phyloP scores from a whole-genome alignment of 495 filamentous ascomycete genomes.

The Penicillium parvum region DNA sequence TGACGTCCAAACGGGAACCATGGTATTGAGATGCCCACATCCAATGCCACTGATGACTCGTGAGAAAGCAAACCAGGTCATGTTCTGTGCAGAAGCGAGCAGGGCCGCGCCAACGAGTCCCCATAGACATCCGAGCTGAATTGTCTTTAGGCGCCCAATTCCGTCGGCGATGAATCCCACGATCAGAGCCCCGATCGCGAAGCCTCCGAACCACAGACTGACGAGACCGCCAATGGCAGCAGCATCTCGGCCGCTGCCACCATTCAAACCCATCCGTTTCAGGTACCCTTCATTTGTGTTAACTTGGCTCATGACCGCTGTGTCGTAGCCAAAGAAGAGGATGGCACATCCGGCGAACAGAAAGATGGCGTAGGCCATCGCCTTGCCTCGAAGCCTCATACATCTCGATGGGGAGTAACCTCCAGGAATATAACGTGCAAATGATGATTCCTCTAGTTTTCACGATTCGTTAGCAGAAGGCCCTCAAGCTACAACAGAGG shows the following conservation, averaged over 20 bases:
- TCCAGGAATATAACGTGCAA: slow-evolving; percentile 19
- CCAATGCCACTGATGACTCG: slow-evolving; percentile 49
- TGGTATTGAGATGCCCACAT: slow-evolving; percentile 40
- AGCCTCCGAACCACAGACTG: slow-evolving; percentile 25
- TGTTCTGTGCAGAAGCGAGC: slow-evolving; percentile 39
- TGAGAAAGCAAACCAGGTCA: slow-evolving; percentile 44
- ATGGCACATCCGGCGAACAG: slow-evolving; percentile 23
- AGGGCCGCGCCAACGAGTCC: slow-evolving; percentile 43
- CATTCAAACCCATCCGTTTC: slow-evolving; percentile 18
- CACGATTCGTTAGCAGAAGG: not conserved
- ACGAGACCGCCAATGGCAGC: slow-evolving; percentile 26
- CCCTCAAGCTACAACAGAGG: not conserved
- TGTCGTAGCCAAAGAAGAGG: slow-evolving; percentile 38
- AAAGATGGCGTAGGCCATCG: slow-evolving; percentile 22
- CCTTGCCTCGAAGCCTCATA: slow-evolving; percentile 15
- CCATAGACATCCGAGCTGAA: slow-evolving; percentile 43
- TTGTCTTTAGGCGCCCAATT: slow-evolving; percentile 43
- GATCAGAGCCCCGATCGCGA: slow-evolving; percentile 18
- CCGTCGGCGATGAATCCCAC: slow-evolving; percentile 33
- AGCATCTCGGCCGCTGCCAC: slow-evolving; percentile 16
- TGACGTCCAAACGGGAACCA: slow-evolving; percentile 38
- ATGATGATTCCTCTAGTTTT: slow-evolving; percentile 10
- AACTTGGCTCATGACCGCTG: slow-evolving; percentile 37
- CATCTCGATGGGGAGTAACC: slow-evolving; percentile 23
- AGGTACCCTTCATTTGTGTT: slow-evolving; percentile 34